Evolutionary conservation across 108 stramenopile genomes (phyloP).

Genomic region (Nannochloropsis oceanica): DNA sequence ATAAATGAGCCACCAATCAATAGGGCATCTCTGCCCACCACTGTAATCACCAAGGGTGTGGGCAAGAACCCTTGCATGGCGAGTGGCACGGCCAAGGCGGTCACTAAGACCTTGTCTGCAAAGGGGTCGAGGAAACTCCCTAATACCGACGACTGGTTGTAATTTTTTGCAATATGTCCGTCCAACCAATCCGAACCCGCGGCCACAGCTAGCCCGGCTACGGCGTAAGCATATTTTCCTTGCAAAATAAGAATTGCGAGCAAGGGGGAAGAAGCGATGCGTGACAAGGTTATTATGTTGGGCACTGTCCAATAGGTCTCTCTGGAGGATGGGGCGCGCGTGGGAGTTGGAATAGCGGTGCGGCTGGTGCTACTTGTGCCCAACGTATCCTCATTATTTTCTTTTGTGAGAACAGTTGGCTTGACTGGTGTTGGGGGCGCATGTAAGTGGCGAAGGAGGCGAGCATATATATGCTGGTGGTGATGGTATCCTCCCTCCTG

Average conservation of each 20-base stretch:
- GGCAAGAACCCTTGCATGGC: background rate
- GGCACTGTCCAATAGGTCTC: background rate
- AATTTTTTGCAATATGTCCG: background rate
- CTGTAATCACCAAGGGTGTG: background rate
- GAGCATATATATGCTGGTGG: too few relatives aligned
- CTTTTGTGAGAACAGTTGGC: background rate
- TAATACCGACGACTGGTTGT: background rate
- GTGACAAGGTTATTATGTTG: background rate
- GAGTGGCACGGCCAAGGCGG: background rate
- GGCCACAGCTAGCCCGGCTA: background rate
- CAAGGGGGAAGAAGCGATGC: background rate
- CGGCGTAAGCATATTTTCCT: background rate
- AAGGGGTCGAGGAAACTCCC: background rate
- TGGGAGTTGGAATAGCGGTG: background rate
- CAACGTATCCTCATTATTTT: background rate
- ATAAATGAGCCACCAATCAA: background rate
- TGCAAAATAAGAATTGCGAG: background rate
- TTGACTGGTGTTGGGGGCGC: background rate
- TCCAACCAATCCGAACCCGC: background rate
- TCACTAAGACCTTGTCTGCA: background rate
- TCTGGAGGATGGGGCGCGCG: background rate
- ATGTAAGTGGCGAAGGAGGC: background rate
- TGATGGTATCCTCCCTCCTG: too few relatives aligned
- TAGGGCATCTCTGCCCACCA: background rate
- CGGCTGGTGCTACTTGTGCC: background rate